Evolutionary conservation across 106 monocot genomes (phyloP), one percentile per base, ranked within the genome.

Genomic region (Phalaenopsis equestris): DNA sequence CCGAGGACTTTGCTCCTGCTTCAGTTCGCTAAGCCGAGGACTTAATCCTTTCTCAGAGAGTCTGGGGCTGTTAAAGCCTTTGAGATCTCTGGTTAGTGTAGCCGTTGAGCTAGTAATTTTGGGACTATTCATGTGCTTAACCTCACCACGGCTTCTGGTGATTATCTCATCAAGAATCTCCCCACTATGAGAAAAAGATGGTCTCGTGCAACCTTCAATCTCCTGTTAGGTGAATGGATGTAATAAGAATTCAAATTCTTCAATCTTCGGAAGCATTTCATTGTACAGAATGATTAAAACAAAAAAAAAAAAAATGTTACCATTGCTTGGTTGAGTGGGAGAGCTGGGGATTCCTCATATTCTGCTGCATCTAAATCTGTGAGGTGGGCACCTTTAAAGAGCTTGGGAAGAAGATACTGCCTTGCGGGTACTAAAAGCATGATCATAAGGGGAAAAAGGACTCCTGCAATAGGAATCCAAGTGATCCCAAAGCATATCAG

Each of bases 351-450:
- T 49, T 94, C 94, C 80, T 94, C 94, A 11, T 90, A 94, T 49
- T 94, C 94, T 6, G 94, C 94, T 2, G 94, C 94, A 79, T 94
- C 94, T 14, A 94, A 80, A 16, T 94, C 91, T 61, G 91, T 86
- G 8, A 94, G 87, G 49, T 89, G 89, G 41, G 89, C 91, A 15
- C 91, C 94, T 85, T 94, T 91, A 86, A 94, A 94, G 37, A 94
- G 83, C 73, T 85, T 94, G 42, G 94, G 94, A 37, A 91, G 87
- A 67, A 90, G 36, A 77, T 94, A 94, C 73, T 94, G 89, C 49
- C 94, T 89, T 8, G 85, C 89, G 36, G 94, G 94, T 56, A 94
- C 89, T 37, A 94, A 61, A 56, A 94, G 91, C 94, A 94, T 94
- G 86, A 94, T 94, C 91, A 94, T 84, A 3, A 94, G 84, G 24